A percentile compares a stretch with the other conserved stretches of the same genome.
Conservation (phyloP, 1,139 yeast species). For the Lodderomyces elongisporus region DNA sequence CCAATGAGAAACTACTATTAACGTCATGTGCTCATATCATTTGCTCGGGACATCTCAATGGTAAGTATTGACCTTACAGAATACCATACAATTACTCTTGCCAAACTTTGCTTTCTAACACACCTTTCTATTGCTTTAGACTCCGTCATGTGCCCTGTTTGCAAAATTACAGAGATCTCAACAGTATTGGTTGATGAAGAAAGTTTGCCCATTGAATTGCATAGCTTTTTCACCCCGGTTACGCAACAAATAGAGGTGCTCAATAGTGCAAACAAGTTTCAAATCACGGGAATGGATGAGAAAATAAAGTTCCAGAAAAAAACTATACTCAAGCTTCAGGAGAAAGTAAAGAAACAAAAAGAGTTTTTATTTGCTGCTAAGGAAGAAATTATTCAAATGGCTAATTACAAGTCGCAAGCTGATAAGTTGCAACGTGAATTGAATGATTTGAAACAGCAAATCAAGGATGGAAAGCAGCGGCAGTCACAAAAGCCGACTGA, state of each 20-base stretch:
- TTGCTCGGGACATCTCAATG: slow-evolving; percentile 17
- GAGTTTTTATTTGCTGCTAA: slow-evolving; percentile 17
- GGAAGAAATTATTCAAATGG: slow-evolving; percentile 14
- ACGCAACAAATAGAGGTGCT: slow-evolving; percentile 15
- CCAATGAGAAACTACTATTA: slow-evolving; percentile 11
- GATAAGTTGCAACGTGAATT: slow-evolving; percentile 7
- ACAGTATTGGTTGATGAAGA: slow-evolving; percentile 13
- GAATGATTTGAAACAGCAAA: slow-evolving; percentile 5
- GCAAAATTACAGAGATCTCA: slow-evolving; percentile 12
- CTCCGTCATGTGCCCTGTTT: slow-evolving; percentile 13
- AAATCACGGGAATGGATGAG: slow-evolving; percentile 14
- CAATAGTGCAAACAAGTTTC: slow-evolving; percentile 15
- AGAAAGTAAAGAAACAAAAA: slow-evolving; percentile 12
- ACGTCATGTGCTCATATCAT: slow-evolving; percentile 25
- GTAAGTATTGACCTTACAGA: slow-evolving; percentile 7
- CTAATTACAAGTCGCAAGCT: slow-evolving; percentile 10
- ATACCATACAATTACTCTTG: neutral
- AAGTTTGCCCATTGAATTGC: slow-evolving; percentile 13
- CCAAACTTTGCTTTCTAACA: too few relatives aligned
- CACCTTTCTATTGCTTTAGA: too few relatives aligned
- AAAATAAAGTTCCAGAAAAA: slow-evolving; percentile 9
- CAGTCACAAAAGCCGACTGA: slow-evolving; percentile 9
- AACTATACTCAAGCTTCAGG: slow-evolving; percentile 9
- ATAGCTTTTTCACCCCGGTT: slow-evolving; percentile 15
- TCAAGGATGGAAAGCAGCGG: slow-evolving; percentile 7